Percentiles rank a stretch among this genome's conserved stretches.
These are phyloP conservation scores for Centrapalus pauciflorus DNA, from an alignment of 129 eudicot species.

Conservation along the genomic window DNA sequence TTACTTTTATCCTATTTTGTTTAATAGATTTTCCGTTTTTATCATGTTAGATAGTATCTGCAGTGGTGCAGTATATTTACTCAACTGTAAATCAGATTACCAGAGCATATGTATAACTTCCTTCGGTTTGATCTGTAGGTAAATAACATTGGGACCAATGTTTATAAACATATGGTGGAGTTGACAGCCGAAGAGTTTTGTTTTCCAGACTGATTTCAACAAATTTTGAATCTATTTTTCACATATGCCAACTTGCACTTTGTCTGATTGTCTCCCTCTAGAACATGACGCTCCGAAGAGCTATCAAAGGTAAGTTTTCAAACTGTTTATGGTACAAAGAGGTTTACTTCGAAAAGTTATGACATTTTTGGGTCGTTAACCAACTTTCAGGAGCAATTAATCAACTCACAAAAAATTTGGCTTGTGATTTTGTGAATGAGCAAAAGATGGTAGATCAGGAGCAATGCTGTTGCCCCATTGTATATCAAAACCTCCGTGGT, in stretches of 20 bases:
- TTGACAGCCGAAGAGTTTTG: constrained; percentile 51
- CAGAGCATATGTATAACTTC: background rate
- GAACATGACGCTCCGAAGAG: constrained; percentile 60
- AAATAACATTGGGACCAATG: constrained; percentile 65
- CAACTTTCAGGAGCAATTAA: constrained; percentile 51
- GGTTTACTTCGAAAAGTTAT: background rate
- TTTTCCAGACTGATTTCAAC: constrained; percentile 48
- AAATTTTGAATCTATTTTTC: constrained; percentile 67
- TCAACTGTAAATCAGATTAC: no score
- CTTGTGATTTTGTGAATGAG: constrained; percentile 92
- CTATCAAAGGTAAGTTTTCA: constrained; percentile 53
- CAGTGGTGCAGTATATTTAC: no score
- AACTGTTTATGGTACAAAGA: background rate
- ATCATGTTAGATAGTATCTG: no score
- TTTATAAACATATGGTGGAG: constrained; percentile 55
- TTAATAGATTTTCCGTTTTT: no score
- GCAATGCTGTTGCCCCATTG: constrained; percentile 83
- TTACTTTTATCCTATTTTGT: no score
- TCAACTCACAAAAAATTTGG: constrained; percentile 65
- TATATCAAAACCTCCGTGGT: constrained; percentile 71
- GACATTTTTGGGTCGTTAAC: background rate
- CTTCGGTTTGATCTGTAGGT: constrained; percentile 44
- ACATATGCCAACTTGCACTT: constrained; percentile 65
- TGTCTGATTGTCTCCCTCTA: constrained; percentile 58
- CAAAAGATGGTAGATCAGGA: constrained; percentile 68